Evolutionary conservation across 2,329 filamentous ascomycete species (phyloP).

Genomic region (Penicillium sp.): DNA sequence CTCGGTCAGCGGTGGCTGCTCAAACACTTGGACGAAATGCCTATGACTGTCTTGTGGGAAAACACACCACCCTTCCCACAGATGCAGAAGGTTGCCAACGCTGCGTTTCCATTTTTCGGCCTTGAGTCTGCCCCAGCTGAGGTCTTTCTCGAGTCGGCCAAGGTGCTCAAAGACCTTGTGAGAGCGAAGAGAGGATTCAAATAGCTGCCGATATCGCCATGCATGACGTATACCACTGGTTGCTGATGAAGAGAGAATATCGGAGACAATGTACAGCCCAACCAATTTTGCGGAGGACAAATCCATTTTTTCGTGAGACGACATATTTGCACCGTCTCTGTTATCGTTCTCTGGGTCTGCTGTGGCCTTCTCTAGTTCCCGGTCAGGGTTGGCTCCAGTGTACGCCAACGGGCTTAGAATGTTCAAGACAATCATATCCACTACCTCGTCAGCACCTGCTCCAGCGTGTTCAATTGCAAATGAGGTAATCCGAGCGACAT

Average conservation of each 20-base stretch:
- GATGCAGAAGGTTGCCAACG: slow-evolving; percentile 64
- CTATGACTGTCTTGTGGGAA: slow-evolving; percentile 75
- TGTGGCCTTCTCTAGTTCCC: slow-evolving; percentile 31
- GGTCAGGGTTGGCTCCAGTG: slow-evolving; percentile 66
- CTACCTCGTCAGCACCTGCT: slow-evolving; percentile 82
- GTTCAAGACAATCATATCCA: slow-evolving; percentile 83
- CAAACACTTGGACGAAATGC: slow-evolving; percentile 67
- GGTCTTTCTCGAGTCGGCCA: slow-evolving; percentile 68
- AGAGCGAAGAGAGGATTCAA: slow-evolving; percentile 69
- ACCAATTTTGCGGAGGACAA: slow-evolving; percentile 73
- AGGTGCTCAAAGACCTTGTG: slow-evolving; percentile 72
- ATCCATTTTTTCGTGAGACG: slow-evolving; percentile 55
- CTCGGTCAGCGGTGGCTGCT: slow-evolving; percentile 62
- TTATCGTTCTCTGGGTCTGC: slow-evolving; percentile 36
- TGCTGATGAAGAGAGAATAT: slow-evolving; percentile 75
- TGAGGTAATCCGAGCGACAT: slow-evolving; percentile 79
- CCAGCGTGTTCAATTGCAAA: slow-evolving; percentile 89
- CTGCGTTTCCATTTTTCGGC: slow-evolving; percentile 84
- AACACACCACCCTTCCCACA: slow-evolving; percentile 66
- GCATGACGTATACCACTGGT: slow-evolving; percentile 77
- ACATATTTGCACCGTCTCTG: slow-evolving; percentile 32
- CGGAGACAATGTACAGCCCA: slow-evolving; percentile 75
- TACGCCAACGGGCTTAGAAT: slow-evolving; percentile 73
- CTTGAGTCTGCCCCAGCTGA: slow-evolving; percentile 76
- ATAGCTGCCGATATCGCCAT: slow-evolving; percentile 81